Conservation (phyloP, 1,284 basidiomycete genomes). For the Apiotrichum gamsii region DNA sequence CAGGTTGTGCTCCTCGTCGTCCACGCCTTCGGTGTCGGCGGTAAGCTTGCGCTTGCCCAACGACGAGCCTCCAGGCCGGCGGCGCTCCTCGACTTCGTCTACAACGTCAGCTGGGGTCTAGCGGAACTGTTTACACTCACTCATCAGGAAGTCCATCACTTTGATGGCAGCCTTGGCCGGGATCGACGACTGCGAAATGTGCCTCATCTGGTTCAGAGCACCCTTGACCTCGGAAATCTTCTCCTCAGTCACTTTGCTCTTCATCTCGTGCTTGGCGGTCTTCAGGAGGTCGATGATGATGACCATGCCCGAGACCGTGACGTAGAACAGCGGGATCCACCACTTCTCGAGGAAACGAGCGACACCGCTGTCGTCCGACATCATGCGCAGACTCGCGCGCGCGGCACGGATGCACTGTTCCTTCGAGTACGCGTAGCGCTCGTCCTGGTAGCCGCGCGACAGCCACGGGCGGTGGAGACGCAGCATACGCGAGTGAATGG, state of each 20-base stretch:
- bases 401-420: conserved; percentile 48
- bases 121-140: conserved; percentile 17
- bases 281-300: conserved; percentile 47
- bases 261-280: conserved; percentile 37
- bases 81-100: conserved; percentile 46
- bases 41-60: conserved; percentile 41
- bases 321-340: conserved; percentile 47
- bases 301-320: conserved; percentile 45
- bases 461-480: conserved; percentile 46
- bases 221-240: conserved; percentile 44
- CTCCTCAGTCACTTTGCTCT: conserved; percentile 35
- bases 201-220: conserved; percentile 41
- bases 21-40: conserved; percentile 14
- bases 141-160: conserved; percentile 47
- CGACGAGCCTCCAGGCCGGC: conserved; percentile 26
- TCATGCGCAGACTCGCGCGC: conserved; percentile 44
- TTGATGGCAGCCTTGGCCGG: conserved; percentile 45
- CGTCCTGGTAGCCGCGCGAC: conserved; percentile 42
- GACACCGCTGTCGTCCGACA: conserved; percentile 39
- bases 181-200: conserved; percentile 43
- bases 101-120: neutral
- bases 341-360: conserved; percentile 48
- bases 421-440: conserved; percentile 46
- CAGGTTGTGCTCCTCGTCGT: conserved; percentile 40
- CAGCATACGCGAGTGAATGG: conserved; percentile 47